phyloP scores from a whole-genome alignment of 2,329 filamentous ascomycete genomes.

The Nigrograna mackinnonii region DNA sequence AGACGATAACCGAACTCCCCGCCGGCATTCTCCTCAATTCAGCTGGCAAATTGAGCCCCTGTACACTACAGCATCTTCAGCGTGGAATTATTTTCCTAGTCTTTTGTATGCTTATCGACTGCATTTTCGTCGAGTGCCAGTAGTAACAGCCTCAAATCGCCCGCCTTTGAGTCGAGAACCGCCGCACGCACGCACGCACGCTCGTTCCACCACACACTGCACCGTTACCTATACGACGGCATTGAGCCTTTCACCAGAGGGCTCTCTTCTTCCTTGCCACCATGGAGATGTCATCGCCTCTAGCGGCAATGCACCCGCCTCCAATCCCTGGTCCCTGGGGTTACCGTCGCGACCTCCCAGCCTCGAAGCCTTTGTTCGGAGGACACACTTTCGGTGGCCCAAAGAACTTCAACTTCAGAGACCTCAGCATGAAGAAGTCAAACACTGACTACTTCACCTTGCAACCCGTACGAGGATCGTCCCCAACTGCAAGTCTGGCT shows the following conservation, averaged over 20 bases:
- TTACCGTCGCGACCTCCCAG: conserved; percentile 58
- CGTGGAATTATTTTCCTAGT: too few relatives aligned
- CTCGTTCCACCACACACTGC: conserved; percentile 17
- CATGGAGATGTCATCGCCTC: conserved; percentile 93
- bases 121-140: conserved; percentile 14
- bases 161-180: conserved; percentile 17
- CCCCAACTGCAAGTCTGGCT: conserved; percentile 86
- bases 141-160: conserved; percentile 18
- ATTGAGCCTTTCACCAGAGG: conserved; percentile 4
- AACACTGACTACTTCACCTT: conserved; percentile 80
- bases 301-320: conserved; percentile 87
- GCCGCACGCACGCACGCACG: too few relatives aligned
- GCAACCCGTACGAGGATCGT: conserved; percentile 80
- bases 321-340: conserved; percentile 68
- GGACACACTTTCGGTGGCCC: conserved; percentile 59
- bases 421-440: conserved; percentile 71
- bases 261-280: conserved; percentile 12
- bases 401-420: conserved; percentile 75
- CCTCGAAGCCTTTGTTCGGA: conserved; percentile 57
- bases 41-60: too few relatives aligned
- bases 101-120: conserved; percentile 42
- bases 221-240: conserved; percentile 10
- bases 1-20: too few relatives aligned
- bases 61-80: too few relatives aligned
- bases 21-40: too few relatives aligned